A percentile compares a stretch with the other conserved stretches of the same genome.
Conservation (phyloP, 2,329 filamentous ascomycete species). For the Fusarium verticillioides region DNA sequence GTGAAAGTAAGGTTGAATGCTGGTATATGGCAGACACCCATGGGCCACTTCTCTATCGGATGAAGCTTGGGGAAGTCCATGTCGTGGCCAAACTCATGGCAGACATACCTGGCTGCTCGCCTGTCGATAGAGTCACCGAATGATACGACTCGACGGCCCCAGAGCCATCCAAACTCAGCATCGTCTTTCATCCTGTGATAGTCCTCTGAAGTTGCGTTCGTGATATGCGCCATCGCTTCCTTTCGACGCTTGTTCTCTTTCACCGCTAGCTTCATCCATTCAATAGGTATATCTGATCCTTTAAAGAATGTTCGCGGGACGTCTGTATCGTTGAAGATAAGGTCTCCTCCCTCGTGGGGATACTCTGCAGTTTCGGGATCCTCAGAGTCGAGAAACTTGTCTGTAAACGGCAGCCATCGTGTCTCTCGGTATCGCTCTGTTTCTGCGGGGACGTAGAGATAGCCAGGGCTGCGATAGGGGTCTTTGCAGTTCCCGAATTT, state of each 20-base stretch:
- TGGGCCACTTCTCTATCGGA: background rate
- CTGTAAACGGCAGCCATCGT: background rate
- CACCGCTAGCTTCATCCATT: background rate
- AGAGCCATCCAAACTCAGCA: background rate
- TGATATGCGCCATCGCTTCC: background rate
- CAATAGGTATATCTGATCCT: background rate
- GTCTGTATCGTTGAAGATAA: conserved; percentile 5
- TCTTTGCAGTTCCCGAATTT: background rate
- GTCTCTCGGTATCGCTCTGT: background rate
- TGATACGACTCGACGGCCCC: background rate
- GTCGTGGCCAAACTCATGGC: background rate
- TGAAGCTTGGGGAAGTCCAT: background rate
- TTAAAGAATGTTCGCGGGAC: background rate
- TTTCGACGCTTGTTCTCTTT: background rate
- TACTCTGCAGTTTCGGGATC: background rate
- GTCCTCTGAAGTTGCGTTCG: background rate
- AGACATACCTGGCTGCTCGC: background rate
- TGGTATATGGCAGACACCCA: background rate
- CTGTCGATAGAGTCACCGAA: conserved; percentile 12
- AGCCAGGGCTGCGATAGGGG: background rate
- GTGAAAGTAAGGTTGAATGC: background rate
- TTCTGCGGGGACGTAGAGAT: background rate
- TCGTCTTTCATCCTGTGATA: conserved; percentile 1
- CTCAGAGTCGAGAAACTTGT: background rate
- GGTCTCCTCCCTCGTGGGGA: background rate